Base-by-base conservation (phyloP, 2,329 filamentous ascomycete genomes). In the Huntiella omanensis region DNA sequence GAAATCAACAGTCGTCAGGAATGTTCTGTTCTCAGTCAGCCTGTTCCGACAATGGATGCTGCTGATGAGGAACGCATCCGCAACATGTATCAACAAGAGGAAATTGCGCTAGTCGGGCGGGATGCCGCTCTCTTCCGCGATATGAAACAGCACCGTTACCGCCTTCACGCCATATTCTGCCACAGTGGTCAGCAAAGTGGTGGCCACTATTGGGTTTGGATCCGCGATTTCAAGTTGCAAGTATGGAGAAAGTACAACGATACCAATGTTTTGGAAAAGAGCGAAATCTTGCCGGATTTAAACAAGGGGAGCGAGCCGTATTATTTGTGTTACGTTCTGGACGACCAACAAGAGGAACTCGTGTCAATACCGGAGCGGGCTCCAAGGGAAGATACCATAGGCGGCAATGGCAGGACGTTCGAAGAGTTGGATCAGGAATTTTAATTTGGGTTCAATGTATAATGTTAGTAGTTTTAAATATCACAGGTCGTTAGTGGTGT, bases 131-230 rank as follows among this genome's bases (percentile, higher is more conserved):
- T 80, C 44, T 88, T 86, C 55, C 67, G 67, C 3, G 70, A 73
- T 45, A 71, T 79, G 55, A 69, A 70, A 38, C 65, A 75, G 19
- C 66, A 83, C 40, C 73, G 79, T 8, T 98, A 96, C 59, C 76
- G 76, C 11, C 72, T 98, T 4, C 87, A 95, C 54, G 84, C 88
- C 0, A 82, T 95, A 32, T 93, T 98, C 56, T 88, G 94, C 55
- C 91, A 98, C 59, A 78, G 81, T 15, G 83, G 83, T 32, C 67
- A 69, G 54, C 70, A 79, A 36, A 71, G 69, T 39, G 79, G 79
- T 40, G 91, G 91, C 0, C 91, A 98, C 60, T 98, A 96, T 63
- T 95, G 85, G 80, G 85, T 95, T 39, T 95, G 87, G 71, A 92
- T 98, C 52, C 83, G 78, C 56, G 91, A 96, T 63, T 93, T 93